Evolutionary conservation across 495 filamentous ascomycete genomes (phyloP), one percentile per base, ranked within the genome.

Genomic region (Poronia punctata): DNA sequence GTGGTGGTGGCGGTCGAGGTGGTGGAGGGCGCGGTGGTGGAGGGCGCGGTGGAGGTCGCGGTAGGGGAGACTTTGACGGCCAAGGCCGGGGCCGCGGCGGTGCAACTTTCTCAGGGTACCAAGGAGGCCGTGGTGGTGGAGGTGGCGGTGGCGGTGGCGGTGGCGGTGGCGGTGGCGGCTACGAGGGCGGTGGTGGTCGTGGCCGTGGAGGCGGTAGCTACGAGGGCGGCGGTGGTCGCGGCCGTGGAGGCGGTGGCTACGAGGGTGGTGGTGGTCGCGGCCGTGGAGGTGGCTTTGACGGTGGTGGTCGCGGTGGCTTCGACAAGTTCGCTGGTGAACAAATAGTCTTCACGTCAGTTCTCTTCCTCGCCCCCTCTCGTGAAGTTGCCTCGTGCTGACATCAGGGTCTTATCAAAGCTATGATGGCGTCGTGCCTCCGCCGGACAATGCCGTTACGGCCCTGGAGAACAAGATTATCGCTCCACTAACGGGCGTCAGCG

Each of bases 281-380:
- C 59, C 25, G 70, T 71, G 27, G 70, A 43, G 46, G 70, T 70
- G 10, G 70, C 52, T 3, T 57, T 57, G 25, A 38, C 42, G 24
- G 54, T 16, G 26, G 54, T 17, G n/a, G 50, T 23, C 30, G 40
- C 27, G 16, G 52, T 15, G 20, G 41, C 14, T n/a, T 45, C 23
- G 32, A 64, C 8, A 41, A 49, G 19, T 42, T 56, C 15, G 17
- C 47, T 21, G 46, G 57, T 12, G 39, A 56, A 41, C 27, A 46
- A 1, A 17, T 37, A 3, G 39, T 56, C 1, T 67, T 54, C 43
- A 46, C 19, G 66, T 68, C 43, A 51, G 62, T 54, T 19, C 26
- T 14, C 15, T 7, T 11, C 16, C 15, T 15, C 24, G 17, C 12
- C 25, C 19, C 24, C 21, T 11, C 24, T 16, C 29, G 18, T 31